phyloP scores from a whole-genome alignment of 2,329 filamentous ascomycete species.

The Aspergillus ibericus region DNA sequence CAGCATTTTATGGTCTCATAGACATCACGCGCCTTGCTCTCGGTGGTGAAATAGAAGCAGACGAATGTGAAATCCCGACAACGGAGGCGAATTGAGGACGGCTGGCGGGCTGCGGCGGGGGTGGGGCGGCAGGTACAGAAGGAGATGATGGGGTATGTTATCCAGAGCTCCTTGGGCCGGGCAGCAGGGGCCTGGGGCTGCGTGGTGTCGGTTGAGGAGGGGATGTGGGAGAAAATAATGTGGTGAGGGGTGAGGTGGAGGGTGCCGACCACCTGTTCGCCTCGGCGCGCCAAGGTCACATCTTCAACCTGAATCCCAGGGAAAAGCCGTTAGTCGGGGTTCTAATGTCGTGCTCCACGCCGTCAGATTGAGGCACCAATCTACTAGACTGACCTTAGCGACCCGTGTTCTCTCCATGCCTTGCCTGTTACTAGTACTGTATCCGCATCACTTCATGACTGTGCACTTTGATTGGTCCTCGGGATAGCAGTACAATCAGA shows the following conservation, averaged over 20 bases:
- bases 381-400: conserved; percentile 38
- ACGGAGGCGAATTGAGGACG: conserved; percentile 80
- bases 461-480: conserved; percentile 1
- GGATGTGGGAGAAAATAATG: conserved; percentile 61
- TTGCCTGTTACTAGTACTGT: conserved; percentile 34
- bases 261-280: conserved; percentile 58
- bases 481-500: conserved; percentile 8
- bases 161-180: conserved; percentile 74
- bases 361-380: neutral
- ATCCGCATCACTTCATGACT: conserved; percentile 36
- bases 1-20: conserved; percentile 82
- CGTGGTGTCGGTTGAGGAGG: conserved; percentile 36
- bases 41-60: conserved; percentile 80
- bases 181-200: conserved; percentile 42
- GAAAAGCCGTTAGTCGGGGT: conserved; percentile 7
- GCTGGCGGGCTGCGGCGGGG: conserved; percentile 66
- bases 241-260: conserved; percentile 64
- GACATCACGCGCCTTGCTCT: conserved; percentile 73
- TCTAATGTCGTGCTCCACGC: neutral
- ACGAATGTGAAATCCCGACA: conserved; percentile 94
- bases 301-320: conserved; percentile 48
- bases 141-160: conserved; percentile 89
- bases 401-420: conserved; percentile 49
- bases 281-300: conserved; percentile 60
- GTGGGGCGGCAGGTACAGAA: conserved; percentile 76